Evolutionary conservation across 2,329 filamentous ascomycete species (phyloP).

Genomic region (Gremmenia infestans): DNA sequence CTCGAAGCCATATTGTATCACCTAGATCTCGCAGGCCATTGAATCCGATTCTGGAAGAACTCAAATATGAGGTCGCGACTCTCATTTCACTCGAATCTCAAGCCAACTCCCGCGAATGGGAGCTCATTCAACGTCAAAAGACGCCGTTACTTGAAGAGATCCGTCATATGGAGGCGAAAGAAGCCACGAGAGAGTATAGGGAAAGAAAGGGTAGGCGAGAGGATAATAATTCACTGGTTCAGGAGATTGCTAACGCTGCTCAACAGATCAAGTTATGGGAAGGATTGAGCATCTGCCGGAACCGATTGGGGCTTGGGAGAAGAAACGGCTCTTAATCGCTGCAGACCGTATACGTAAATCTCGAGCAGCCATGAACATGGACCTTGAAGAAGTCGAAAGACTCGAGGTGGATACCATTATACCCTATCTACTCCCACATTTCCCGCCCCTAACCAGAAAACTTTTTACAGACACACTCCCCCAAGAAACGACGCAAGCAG

Average conservation of each 20-base stretch:
- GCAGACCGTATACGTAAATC: not conserved
- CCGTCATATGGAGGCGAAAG: not conserved
- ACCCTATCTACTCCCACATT: not conserved
- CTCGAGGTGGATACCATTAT: not conserved
- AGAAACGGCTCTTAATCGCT: not conserved
- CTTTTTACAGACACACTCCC: not conserved
- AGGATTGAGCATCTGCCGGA: not conserved
- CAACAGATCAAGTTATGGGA: not conserved
- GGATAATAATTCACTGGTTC: too few species aligned
- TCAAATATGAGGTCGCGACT: not conserved
- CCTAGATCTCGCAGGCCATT: not conserved
- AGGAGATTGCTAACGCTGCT: too few species aligned
- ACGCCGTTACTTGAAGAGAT: not conserved
- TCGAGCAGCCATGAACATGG: not conserved
- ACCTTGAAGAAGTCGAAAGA: not conserved
- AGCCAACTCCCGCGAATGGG: not conserved
- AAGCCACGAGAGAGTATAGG: not conserved
- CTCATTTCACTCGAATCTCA: not conserved
- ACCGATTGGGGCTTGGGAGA: not conserved
- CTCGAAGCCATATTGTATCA: not conserved
- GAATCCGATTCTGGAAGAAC: not conserved
- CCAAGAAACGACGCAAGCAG: constrained; percentile 8
- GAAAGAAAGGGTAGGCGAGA: not conserved
- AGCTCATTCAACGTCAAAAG: not conserved
- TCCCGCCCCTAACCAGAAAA: not conserved